Evolutionary conservation across 352 stramenopile genomes (phyloP).

Genomic region (Aphanomyces stellatus): DNA sequence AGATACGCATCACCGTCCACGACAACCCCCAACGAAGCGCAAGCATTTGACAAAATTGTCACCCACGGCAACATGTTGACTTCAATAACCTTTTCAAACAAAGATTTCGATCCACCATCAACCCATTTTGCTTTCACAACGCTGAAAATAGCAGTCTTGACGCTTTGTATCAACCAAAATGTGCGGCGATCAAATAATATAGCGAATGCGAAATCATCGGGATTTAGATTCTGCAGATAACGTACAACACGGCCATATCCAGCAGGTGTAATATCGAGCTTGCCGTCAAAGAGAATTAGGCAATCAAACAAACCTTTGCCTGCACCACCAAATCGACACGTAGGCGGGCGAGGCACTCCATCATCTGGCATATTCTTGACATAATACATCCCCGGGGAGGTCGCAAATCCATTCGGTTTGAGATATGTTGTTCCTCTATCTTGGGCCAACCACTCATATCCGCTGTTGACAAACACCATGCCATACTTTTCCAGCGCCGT

Average conservation of each 20-base stretch:
- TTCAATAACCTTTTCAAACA: constrained; percentile 26
- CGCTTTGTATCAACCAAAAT: constrained; percentile 26
- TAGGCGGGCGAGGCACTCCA: constrained; percentile 18
- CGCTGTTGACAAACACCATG: constrained; percentile 11
- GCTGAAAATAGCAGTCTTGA: constrained; percentile 22
- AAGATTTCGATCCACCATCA: constrained; percentile 23
- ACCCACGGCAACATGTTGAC: constrained; percentile 24
- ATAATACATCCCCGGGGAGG: constrained; percentile 23
- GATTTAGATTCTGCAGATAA: constrained; percentile 26
- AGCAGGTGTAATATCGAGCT: constrained; percentile 28
- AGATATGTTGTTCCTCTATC: not conserved
- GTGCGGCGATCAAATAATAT: constrained; percentile 26
- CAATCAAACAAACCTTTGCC: constrained; percentile 30
- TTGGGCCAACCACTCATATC: not conserved
- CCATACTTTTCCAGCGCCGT: not conserved
- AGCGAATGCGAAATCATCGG: constrained; percentile 13
- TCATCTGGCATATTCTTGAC: constrained; percentile 20
- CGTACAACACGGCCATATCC: constrained; percentile 27
- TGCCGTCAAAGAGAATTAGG: constrained; percentile 29
- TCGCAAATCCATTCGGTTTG: constrained; percentile 22
- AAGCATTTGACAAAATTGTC: constrained; percentile 18
- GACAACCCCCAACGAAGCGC: constrained; percentile 22
- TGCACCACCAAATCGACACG: constrained; percentile 29
- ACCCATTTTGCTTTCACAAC: constrained; percentile 21
- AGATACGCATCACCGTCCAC: constrained; percentile 27